Percentiles rank a stretch among this genome's conserved stretches.
These are phyloP conservation scores for Eragrostis tef DNA, from an alignment of 202 grass and related monocot genomes.

Conservation along the genomic window DNA sequence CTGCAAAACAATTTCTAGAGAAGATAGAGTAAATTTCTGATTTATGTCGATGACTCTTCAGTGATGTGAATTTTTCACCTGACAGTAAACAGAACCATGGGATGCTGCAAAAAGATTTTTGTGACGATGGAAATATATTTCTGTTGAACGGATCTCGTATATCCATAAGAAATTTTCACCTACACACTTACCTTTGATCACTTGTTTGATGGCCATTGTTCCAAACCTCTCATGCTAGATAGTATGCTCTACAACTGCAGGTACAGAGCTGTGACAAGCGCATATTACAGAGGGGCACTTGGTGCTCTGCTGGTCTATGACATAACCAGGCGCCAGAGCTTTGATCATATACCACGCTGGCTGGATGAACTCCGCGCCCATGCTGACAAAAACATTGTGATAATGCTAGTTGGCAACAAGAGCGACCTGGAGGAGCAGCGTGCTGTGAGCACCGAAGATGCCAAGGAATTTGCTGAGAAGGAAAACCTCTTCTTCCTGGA, in stretches of 20 bases:
- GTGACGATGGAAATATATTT: too few species aligned
- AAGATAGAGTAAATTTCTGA: too few species aligned
- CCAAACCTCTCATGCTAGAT: constrained; percentile 9
- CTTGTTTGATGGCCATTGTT: neutral
- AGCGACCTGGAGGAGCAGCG: constrained; percentile 68
- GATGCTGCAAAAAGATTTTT: too few species aligned
- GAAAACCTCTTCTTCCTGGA: constrained; percentile 76
- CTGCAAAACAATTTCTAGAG: neutral
- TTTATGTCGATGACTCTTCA: neutral
- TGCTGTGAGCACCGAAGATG: constrained; percentile 63
- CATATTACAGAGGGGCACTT: constrained; percentile 75
- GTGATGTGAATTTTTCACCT: neutral
- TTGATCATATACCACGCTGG: constrained; percentile 82
- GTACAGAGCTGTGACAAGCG: constrained; percentile 79
- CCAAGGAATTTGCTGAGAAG: constrained; percentile 72
- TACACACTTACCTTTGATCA: neutral
- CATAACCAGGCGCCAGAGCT: constrained; percentile 80
- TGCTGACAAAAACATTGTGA: constrained; percentile 78
- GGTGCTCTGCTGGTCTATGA: constrained; percentile 76
- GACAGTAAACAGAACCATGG: too few species aligned
- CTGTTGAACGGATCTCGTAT: too few species aligned
- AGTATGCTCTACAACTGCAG: constrained; percentile 43
- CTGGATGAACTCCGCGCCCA: constrained; percentile 72
- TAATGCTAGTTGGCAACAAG: constrained; percentile 84
- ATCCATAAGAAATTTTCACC: neutral